Conservation (phyloP, 495 filamentous ascomycete species). For the Pyrenula massariospora region DNA sequence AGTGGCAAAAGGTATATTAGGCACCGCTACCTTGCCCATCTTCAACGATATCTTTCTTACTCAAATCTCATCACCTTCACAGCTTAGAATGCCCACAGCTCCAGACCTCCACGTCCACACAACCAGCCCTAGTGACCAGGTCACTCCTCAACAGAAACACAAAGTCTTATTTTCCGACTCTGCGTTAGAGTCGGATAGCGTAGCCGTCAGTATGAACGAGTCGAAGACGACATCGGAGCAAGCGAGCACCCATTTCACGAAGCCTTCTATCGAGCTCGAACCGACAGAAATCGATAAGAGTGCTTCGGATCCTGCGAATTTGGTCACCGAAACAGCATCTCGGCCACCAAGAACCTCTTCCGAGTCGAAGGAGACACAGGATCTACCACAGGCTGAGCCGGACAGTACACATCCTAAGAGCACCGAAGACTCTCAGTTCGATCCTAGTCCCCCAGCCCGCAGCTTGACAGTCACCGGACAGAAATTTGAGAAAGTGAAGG, state of each 20-base stretch:
- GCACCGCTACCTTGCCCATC: background rate
- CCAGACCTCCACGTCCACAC: background rate
- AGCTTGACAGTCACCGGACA: background rate
- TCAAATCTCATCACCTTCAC: background rate
- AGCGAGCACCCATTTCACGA: background rate
- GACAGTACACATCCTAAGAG: background rate
- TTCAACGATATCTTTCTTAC: background rate
- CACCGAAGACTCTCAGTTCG: background rate
- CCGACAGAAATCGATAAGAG: background rate
- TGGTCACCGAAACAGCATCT: background rate
- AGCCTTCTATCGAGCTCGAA: background rate
- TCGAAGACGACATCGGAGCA: background rate
- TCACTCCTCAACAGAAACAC: background rate
- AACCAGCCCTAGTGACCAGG: background rate
- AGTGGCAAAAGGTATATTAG: background rate
- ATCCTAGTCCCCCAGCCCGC: background rate
- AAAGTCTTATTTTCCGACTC: background rate
- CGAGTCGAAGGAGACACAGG: background rate
- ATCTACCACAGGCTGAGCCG: background rate
- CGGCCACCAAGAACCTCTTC: background rate
- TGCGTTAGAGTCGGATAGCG: background rate
- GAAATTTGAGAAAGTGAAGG: background rate
- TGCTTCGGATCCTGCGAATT: background rate
- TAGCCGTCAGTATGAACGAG: background rate
- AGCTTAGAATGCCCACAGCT: background rate